These are phyloP conservation scores for Beverwykella pulmonaria DNA, from an alignment of 495 filamentous ascomycete species.

Conservation along the genomic window DNA sequence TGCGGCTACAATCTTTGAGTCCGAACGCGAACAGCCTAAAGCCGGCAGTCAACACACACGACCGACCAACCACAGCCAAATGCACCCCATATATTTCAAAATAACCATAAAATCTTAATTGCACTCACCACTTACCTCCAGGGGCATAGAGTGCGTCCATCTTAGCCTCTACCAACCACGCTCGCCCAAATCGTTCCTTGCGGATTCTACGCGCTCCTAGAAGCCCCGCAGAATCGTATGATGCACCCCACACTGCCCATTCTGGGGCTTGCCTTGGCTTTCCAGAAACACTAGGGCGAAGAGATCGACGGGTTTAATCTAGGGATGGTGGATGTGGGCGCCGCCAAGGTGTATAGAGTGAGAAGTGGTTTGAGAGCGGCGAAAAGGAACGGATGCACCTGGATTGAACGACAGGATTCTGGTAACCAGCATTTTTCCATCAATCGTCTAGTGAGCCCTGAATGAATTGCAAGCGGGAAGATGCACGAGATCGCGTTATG, in stretches of 20 bases:
- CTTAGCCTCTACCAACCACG: not conserved
- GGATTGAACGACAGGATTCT: not conserved
- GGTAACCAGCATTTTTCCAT: constrained; percentile 14
- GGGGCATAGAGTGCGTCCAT: not conserved
- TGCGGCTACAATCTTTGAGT: constrained; percentile 5
- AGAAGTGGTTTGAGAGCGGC: constrained; percentile 2
- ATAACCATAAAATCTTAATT: constrained; percentile 13
- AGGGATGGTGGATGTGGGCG: not conserved
- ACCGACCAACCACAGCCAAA: not conserved
- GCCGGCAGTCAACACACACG: not conserved
- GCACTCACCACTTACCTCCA: not conserved
- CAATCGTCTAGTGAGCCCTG: constrained; percentile 10
- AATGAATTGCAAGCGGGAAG: not conserved
- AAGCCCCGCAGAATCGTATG: not conserved
- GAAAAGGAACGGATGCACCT: constrained; percentile 7
- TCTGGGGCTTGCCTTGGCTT: not conserved
- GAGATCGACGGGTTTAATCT: not conserved
- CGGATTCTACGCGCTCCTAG: not conserved
- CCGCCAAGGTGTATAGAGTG: constrained; percentile 16
- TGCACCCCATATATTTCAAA: constrained; percentile 10
- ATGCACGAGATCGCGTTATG: constrained; percentile 7
- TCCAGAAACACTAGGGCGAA: not conserved
- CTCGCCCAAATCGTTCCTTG: not conserved
- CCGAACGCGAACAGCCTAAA: constrained; percentile 18
- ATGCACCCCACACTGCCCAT: not conserved